Percentiles rank a stretch among this genome's conserved stretches.
phyloP scores from a whole-genome alignment of 2,329 filamentous ascomycete species.

The Chaetomium olivaceum region DNA sequence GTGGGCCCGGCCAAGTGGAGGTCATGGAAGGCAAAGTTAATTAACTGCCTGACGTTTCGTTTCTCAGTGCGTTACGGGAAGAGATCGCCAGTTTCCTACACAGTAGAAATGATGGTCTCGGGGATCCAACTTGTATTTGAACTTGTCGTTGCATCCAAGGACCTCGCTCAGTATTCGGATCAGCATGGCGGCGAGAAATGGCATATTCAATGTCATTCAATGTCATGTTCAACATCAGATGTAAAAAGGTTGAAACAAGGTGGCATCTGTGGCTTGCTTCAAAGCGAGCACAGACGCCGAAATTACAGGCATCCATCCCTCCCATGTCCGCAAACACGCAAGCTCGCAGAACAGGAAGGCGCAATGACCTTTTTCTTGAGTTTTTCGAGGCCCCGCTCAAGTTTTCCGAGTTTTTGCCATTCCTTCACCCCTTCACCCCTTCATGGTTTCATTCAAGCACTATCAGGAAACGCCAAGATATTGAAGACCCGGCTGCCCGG shows the following conservation, averaged over 20 bases:
- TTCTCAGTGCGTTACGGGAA: too few relatives aligned
- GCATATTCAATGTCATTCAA: background rate
- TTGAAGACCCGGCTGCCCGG: conserved; percentile 1
- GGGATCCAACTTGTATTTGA: background rate
- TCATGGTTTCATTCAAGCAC: background rate
- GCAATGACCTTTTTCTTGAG: background rate
- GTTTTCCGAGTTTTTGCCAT: background rate
- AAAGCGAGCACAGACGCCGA: background rate
- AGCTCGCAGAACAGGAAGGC: background rate
- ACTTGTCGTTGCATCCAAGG: background rate
- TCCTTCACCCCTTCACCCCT: background rate
- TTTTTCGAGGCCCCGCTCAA: background rate
- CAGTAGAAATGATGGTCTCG: background rate
- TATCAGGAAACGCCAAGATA: background rate
- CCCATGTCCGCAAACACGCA: background rate
- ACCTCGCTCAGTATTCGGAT: background rate
- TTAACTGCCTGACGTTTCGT: background rate
- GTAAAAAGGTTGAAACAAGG: background rate
- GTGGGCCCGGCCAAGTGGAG: background rate
- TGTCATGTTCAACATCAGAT: background rate
- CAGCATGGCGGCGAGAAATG: background rate
- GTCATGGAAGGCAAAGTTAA: background rate
- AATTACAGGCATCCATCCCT: background rate
- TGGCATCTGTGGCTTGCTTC: background rate
- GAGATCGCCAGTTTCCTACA: background rate